A percentile compares a stretch with the other conserved stretches of the same genome.
Conservation (phyloP, 2,329 filamentous ascomycete genomes). For the Monilinia aucupariae region DNA sequence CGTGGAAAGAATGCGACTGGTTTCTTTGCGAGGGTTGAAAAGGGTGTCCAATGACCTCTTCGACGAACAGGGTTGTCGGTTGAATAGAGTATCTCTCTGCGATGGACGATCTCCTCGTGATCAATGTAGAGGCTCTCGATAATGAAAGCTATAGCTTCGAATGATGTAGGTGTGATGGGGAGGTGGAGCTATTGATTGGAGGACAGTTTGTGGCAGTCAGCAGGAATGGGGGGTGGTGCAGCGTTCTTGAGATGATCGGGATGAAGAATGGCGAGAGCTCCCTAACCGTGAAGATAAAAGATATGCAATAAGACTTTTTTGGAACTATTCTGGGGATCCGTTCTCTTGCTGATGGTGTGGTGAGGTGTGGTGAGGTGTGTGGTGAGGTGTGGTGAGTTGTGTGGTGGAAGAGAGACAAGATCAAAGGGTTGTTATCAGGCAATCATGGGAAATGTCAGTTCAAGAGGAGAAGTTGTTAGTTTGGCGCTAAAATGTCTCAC, state of each 20-base stretch:
- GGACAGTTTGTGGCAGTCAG: conserved; percentile 15
- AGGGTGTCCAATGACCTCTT: conserved; percentile 35
- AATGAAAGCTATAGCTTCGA: conserved; percentile 16
- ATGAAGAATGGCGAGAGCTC: conserved; percentile 1
- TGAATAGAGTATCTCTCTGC: conserved; percentile 4
- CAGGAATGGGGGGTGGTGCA: conserved; percentile 13
- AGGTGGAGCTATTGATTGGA: conserved; percentile 21
- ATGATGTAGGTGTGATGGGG: conserved; percentile 21
- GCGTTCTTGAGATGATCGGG: conserved; percentile 2
- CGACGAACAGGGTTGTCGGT: conserved; percentile 22
- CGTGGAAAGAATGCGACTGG: conserved; percentile 31
- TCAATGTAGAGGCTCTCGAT: conserved; percentile 20
- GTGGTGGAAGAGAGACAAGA: conserved; percentile 3
- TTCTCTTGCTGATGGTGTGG: conserved; percentile 12
- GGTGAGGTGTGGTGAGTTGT: too few species aligned
- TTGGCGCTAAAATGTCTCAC: conserved; percentile 15
- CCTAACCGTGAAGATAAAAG: neutral
- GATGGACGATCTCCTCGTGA: conserved; percentile 27
- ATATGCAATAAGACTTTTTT: conserved; percentile 6
- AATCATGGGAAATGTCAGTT: conserved; percentile 15
- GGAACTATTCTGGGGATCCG: neutral
- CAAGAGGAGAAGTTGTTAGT: conserved; percentile 14
- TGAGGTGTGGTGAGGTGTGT: too few species aligned
- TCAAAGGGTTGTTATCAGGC: neutral
- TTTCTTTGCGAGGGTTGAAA: conserved; percentile 20